Base-by-base conservation (phyloP, 2,329 filamentous ascomycete genomes). In the Fusarium vanettenii region DNA sequence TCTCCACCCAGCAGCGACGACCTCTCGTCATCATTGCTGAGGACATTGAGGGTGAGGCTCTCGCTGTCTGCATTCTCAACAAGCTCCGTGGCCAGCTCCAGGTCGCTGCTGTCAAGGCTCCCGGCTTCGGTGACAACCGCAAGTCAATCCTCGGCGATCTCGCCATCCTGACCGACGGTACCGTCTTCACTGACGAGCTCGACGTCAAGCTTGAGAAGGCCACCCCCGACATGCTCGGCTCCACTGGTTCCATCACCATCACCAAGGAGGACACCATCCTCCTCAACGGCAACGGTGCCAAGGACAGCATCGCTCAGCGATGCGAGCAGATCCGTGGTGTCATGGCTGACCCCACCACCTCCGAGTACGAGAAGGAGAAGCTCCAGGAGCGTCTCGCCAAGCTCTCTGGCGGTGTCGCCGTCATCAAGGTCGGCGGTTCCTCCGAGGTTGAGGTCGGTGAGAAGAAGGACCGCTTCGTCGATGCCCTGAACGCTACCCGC, bases 321-420 rank as follows among this genome's bases (percentile, higher is more conserved):
- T 98, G 97, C 87, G 97, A 99, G 88, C 97, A 99, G 90, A 99
- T 99, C 86, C 95, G 97, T 79, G 95, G 96, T 79, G 95, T 98
- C 86, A 98, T 98, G 89, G 90, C 89, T 73, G 97, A 99, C 88
- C 93, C 96, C 77, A 92, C 91, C 80, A 99, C 97, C 76, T 98
- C 95, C 59, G 97, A 99, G 83, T 99, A 99, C 88, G 97, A 99
- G 92, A 98, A 98, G 92, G 97, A 99, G 93, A 99, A 99, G 92
- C 94, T 99, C 77, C 97, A 98, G 89, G 97, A 99, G 90, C 97
- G 97, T 88, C 94, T 99, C 72, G 97, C 97, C 80, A 99, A 99
- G 92, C 94, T 99, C 78, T 98, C 97, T 78, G 97, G 97, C 76
- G 97, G 97, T 90, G 97, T 99, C 80, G 97, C 97, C 80, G 97